Evolutionary conservation across 2,329 filamentous ascomycete species (phyloP), one percentile per base, ranked within the genome.

Genomic region (Arthrobotrys conoides): DNA sequence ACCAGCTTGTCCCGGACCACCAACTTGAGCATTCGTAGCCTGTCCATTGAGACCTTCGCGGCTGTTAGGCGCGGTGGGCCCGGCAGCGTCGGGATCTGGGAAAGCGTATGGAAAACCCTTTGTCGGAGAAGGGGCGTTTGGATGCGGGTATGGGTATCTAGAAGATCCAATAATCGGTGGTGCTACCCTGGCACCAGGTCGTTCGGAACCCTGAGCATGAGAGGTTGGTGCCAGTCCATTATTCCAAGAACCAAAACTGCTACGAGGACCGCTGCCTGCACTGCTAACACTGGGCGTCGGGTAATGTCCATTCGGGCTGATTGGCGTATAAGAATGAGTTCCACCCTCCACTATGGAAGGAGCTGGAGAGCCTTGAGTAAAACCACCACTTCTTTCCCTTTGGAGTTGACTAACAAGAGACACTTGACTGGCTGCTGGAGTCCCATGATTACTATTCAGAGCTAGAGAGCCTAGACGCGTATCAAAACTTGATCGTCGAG

Each of bases 41-140:
- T 65, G 36, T 53, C 49, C 53, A 71, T 61, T 63, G 22, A 77
- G 68, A 30, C 75, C 75, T 27, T 78, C 75, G 33, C 75, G 75
- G 38, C 75, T 78, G 33, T 78, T 78, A 9, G 76, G 71, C 30
- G 76, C 71, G 20, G 80, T 71, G 53, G 82, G 81, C 36, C 80
- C 81, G 16, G 77, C 81, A 76, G 82, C 80, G 18, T 82, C 81
- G 27, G 82, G 82, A 65, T 82, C 82, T n/a, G 82, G 82, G 71
- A 82, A 82, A 67, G 82, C 82, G 71, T 82, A 82, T 16, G 82
- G 81, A 66, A 81, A 81, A 73, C 82, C 82, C 22, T 82, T 82
- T 16, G 81, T 82, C 24, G 82, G 82, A 46, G 81, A 82, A 49
- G 82, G 81, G 38, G 82, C 82, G 71, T 82, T 82, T 9, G 82